Base-by-base conservation (phyloP, 805 yeast species). In the Hanseniaspora nectarophila region DNA sequence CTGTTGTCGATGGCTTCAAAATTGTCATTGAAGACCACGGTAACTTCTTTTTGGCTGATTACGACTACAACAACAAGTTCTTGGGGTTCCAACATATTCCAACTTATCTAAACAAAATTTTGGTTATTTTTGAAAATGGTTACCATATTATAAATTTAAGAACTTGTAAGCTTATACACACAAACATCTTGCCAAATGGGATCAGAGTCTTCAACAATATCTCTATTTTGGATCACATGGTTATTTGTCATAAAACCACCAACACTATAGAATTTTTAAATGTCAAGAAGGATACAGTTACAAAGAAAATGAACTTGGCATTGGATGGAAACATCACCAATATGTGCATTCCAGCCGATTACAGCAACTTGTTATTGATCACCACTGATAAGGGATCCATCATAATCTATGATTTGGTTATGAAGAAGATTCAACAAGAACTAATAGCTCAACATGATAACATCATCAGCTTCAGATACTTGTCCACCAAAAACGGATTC, bases 401-500 rank as follows among this genome's bases (percentile, higher is more conserved):
- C n/a, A 18, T 49, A 7, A 40, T 49, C 15, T 49, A 49, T 12
- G 53, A 49, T 34, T 21, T 49, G 12, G 34, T 33, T 4, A 33
- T 49, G 32, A 49, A 49, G 20, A 49, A 26, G 29, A 42, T 49
- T 10, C 53, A 49, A 18, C 61, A 49, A 34, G 53, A 49, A 34
- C 26, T 49, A 18, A n/a, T 42, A 97, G 67, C 85, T 95, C 2
- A 98, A 92, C 64, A 95, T 54, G 95, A 95, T 21, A 95, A 96
- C 58, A 80, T 88, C 13, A 70, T 87, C 5, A 77, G 76, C 48
- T 85, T 78, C 5, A 71, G 75, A 43, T 92, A 87, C 64, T 70
- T 92, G 53, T 82, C 85, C 58, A 97, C 97, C 3, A 97, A 90
- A 68, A 89, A 98, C 0, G 81, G 94, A 20, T 70, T 88, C 16